Base-by-base conservation (phyloP, 2,329 filamentous ascomycete species). In the Pyricularia sp. region DNA sequence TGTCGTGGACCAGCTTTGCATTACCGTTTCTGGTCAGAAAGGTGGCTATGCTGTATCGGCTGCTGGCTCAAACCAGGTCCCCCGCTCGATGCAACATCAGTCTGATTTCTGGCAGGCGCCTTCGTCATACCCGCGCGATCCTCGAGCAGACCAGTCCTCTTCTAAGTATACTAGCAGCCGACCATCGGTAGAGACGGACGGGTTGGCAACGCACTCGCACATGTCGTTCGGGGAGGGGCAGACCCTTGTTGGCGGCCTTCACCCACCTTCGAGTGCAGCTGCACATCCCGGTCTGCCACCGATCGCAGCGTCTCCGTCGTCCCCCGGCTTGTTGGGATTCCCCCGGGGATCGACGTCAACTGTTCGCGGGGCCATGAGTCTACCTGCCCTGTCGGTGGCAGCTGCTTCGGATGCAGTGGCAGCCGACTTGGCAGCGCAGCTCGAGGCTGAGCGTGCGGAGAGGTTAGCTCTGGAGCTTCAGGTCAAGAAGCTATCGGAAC, bases 371-470 rank as follows among this genome's bases (percentile, higher is more conserved):
- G 72, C 77, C 12, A 71, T 77, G 4, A 82, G 79, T 69, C 70
- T 82, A 59, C 79, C 81, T 0, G 72, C 73, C 4, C 65, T 81
- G 5, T 70, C 74, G 3, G 74, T 72, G 44, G 74, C 76, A 13
- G 69, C 68, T 3, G 64, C 70, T 7, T 72, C 61, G 60, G 66
- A 65, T 49, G 3, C 65, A 71, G 8, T 66, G 72, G 1, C 63
- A n/a, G 8, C 64, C 28, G 13, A 12, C 31, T 19, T 87, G 19
- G 71, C 81, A 31, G 76, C 78, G 19, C 76, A 87, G 65, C 76
- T 88, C 30, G 78, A 85, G 65, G 77, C 78, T 1, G 85, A 88
- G 71, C 82, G 84, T 30, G 78, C 78, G 0, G 82, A 82, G 5
- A 79, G 85, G 5, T 76, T 80, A 65, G 76, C 78, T 4, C 78